Percentiles rank a stretch among this genome's conserved stretches.
Conservation (phyloP, 345 rosid genomes). For the Carallia brachiata region DNA sequence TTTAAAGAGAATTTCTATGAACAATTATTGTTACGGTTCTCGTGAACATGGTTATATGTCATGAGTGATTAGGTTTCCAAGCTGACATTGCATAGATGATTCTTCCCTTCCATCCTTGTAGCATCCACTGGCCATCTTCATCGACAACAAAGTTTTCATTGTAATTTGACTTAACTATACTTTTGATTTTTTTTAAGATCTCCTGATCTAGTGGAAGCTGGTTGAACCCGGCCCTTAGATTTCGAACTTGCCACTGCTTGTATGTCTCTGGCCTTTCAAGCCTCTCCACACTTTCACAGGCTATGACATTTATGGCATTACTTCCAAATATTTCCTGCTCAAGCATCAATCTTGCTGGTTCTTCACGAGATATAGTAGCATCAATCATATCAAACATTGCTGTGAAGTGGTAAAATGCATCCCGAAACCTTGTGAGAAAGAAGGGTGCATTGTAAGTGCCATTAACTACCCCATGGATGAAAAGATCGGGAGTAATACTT, state of each 20-base stretch:
- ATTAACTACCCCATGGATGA: conserved; percentile 39
- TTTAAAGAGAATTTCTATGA: no score
- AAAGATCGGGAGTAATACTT: conserved; percentile 40
- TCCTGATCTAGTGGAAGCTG: conserved; percentile 41
- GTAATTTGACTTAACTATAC: conserved; percentile 25
- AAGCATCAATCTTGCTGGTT: conserved; percentile 42
- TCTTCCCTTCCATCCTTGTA: conserved; percentile 61
- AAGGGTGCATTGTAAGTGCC: conserved; percentile 46
- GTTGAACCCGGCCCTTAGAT: not conserved
- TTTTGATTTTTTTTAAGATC: conserved; percentile 36
- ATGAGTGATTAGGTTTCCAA: conserved; percentile 30
- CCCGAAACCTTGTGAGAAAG: conserved; percentile 50
- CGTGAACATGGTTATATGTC: not conserved
- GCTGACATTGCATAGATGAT: conserved; percentile 42
- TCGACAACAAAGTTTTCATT: conserved; percentile 48
- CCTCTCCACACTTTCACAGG: not conserved
- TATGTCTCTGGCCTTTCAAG: not conserved
- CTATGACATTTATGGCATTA: conserved; percentile 5
- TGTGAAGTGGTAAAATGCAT: conserved; percentile 48
- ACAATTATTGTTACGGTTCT: not conserved
- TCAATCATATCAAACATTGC: conserved; percentile 47
- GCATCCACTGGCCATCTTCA: conserved; percentile 45
- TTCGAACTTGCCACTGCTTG: not conserved
- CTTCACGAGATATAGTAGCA: conserved; percentile 38
- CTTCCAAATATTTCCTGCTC: conserved; percentile 42